These are phyloP conservation scores for Suhomyces sp. DNA, from an alignment of 805 yeast species.

Conservation along the genomic window DNA sequence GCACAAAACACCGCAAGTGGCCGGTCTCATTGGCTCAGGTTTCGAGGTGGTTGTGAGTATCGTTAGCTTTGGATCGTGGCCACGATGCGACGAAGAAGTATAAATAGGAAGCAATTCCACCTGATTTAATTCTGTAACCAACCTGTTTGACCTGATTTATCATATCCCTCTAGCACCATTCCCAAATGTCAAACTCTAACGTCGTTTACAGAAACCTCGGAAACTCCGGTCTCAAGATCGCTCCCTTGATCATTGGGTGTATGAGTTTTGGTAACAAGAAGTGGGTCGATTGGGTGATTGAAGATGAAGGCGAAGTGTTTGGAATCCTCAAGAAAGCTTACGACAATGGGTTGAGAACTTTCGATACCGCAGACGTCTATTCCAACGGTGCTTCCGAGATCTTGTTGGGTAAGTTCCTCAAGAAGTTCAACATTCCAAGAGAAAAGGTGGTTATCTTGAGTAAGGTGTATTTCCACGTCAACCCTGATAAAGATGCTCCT, in stretches of 20 bases:
- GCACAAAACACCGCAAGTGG: too few relatives aligned
- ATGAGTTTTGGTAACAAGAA: conserved; percentile 49
- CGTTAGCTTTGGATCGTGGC: too few relatives aligned
- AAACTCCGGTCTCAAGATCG: conserved; percentile 48
- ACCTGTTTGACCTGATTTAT: too few relatives aligned
- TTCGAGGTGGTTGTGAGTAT: too few relatives aligned
- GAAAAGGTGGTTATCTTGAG: conserved; percentile 55
- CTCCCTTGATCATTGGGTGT: conserved; percentile 53
- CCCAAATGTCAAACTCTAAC: too few relatives aligned
- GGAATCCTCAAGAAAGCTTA: conserved; percentile 44
- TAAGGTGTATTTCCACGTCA: conserved; percentile 29
- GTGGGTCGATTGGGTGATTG: conserved; percentile 47
- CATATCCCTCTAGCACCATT: too few relatives aligned
- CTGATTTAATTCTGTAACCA: too few relatives aligned
- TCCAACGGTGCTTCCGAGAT: conserved; percentile 49
- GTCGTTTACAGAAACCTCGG: conserved; percentile 32
- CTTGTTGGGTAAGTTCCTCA: conserved; percentile 53
- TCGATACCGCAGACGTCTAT: conserved; percentile 52
- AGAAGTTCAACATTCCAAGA: conserved; percentile 50
- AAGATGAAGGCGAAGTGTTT: conserved; percentile 47
- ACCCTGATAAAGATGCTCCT: conserved; percentile 4
- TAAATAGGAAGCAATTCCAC: too few relatives aligned
- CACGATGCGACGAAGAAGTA: too few relatives aligned
- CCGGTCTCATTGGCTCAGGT: too few relatives aligned
- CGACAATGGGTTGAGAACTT: conserved; percentile 46